A percentile compares a stretch with the other conserved stretches of the same genome.
These are phyloP conservation scores for Cutaneotrichosporon sp. DNA, from an alignment of 1,284 basidiomycete genomes.

Conservation along the genomic window DNA sequence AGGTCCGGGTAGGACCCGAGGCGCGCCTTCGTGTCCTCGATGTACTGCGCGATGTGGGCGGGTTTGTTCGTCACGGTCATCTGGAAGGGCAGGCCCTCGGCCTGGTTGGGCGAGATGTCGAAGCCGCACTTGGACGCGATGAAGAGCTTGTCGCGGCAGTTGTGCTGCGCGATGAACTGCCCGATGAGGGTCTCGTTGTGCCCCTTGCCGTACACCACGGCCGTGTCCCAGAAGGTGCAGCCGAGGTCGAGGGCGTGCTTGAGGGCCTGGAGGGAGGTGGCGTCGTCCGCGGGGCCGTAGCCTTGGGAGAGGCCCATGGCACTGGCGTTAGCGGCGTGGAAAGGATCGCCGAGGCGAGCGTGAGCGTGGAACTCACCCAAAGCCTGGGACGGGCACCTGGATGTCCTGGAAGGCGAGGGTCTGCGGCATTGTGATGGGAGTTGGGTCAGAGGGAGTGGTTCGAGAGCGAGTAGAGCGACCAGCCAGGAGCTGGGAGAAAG, in stretches of 20 bases:
- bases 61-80: constrained; percentile 32
- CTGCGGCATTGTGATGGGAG: constrained; percentile 11
- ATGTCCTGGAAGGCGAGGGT: constrained; percentile 35
- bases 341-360: not conserved
- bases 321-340: constrained; percentile 22
- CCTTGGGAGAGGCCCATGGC: constrained; percentile 32
- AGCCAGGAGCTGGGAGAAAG: too few relatives aligned
- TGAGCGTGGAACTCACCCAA: constrained; percentile 31
- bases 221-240: constrained; percentile 50
- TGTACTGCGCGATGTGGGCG: constrained; percentile 46
- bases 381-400: constrained; percentile 37
- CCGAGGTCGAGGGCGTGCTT: constrained; percentile 43
- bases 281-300: constrained; percentile 34
- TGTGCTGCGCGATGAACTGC: constrained; percentile 42
- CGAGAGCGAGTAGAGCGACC: not conserved
- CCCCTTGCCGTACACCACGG: constrained; percentile 42
- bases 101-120: not conserved
- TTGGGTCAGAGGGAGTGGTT: not conserved
- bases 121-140: constrained; percentile 53
- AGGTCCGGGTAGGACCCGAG: constrained; percentile 52
- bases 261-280: constrained; percentile 31
- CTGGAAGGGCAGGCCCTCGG: not conserved
- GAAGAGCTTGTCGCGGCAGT: constrained; percentile 49
- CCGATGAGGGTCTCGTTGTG: constrained; percentile 53
- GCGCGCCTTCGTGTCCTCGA: constrained; percentile 44